Evolutionary conservation across 345 rosid genomes (phyloP).

Genomic region (Carallia brachiata): DNA sequence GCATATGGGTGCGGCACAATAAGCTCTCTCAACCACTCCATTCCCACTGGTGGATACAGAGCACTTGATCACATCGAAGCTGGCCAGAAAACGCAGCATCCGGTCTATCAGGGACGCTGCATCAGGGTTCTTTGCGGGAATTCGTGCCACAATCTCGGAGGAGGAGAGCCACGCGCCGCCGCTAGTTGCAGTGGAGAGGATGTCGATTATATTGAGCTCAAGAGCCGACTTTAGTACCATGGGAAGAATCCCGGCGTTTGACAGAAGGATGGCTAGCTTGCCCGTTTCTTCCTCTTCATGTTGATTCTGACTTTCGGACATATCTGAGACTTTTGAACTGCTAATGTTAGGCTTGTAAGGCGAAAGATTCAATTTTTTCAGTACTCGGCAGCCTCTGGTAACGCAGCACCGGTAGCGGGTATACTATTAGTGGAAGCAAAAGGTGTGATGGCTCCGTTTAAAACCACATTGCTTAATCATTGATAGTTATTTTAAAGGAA

Average conservation of each 20-base stretch:
- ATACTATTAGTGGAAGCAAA: too few species aligned
- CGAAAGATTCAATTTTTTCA: too few species aligned
- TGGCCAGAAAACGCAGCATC: slow-evolving; percentile 48
- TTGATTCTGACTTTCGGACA: background rate
- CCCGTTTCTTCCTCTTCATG: slow-evolving; percentile 33
- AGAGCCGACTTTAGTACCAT: slow-evolving; percentile 50
- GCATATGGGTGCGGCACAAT: slow-evolving; percentile 41
- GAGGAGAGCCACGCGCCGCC: slow-evolving; percentile 34
- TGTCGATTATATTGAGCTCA: slow-evolving; percentile 46
- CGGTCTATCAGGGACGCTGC: slow-evolving; percentile 44
- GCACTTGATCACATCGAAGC: slow-evolving; percentile 37
- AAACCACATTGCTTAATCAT: too few species aligned
- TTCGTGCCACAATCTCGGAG: slow-evolving; percentile 34
- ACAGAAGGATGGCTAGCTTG: slow-evolving; percentile 36
- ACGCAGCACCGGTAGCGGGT: too few species aligned
- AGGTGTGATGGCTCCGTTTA: too few species aligned
- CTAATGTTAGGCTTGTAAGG: too few species aligned
- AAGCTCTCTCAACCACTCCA: slow-evolving; percentile 31
- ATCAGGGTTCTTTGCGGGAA: slow-evolving; percentile 40
- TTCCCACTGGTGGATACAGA: background rate
- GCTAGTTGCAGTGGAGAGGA: slow-evolving; percentile 23
- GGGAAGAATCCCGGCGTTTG: slow-evolving; percentile 31
- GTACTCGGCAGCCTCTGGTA: too few species aligned
- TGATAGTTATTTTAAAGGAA: too few species aligned
- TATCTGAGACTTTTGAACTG: background rate